Base-by-base conservation (phyloP, 2,329 filamentous ascomycete species). In the Camptophora hylomeconis region DNA sequence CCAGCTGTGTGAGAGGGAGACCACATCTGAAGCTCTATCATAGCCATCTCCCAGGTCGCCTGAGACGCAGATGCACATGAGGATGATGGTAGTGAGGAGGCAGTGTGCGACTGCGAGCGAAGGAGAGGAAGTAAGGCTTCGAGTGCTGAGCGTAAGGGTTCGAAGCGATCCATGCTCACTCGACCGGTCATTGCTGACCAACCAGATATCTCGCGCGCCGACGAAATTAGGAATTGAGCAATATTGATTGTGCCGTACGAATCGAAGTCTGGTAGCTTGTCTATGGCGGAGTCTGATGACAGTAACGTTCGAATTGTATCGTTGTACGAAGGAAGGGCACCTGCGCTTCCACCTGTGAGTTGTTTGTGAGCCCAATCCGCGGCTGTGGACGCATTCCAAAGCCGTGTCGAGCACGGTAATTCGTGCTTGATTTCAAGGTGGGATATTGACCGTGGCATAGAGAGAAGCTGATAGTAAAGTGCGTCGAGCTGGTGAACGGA, bases 351-450 rank as follows among this genome's bases (percentile, higher is more conserved):
- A 11, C 12, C 17, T 11, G 14, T 16, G 9, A 26, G 24, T 10
- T 16, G 24, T 5, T 15, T 11, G 17, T 5, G 24, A 6, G 24
- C 24, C 24, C 54, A 51, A 17, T 54, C 48, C 2, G 45, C 46
- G 6, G 56, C 44, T 2, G 56, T 53, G 2, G 47, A 32, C 2
- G 58, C 55, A 3, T 30, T 36, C 58, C 58, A 62, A 30, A 47
- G 46, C 9, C 47, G 46, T 24, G 49, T 46, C 0, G 54, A 50
- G 26, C 53, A 59, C 2, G 58, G 58, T 3, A 62, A 42, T 10
- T 57, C 51, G 29, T 60, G 54, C 35, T 60, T 61, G 36, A 62
- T 53, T 42, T 62, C 58, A 3, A 61, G 43, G 23, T 61, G 24
- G 13, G 24, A 26, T 5, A 26, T 6, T 12, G 14, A 14, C 10